phyloP scores from a whole-genome alignment of 2,329 filamentous ascomycete species.

The Colletotrichum trifolii region DNA sequence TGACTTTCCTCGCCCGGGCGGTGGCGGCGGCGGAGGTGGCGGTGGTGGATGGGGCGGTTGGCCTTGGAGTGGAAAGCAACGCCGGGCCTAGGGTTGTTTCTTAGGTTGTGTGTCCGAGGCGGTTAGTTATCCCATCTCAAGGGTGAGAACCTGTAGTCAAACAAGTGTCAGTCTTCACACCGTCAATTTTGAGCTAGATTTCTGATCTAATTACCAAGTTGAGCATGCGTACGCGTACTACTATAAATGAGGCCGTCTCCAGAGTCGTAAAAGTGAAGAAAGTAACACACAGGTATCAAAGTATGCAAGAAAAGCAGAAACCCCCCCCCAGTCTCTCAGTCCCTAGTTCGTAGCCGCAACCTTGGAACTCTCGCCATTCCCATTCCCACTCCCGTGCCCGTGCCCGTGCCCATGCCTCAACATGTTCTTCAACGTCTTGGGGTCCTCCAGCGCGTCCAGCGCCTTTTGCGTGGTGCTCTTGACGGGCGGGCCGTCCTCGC shows the following conservation, averaged over 20 bases:
- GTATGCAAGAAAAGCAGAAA: conserved; percentile 1
- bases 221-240: too few species aligned
- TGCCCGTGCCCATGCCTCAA: conserved; percentile 11
- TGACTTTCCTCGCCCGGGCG: conserved; percentile 19
- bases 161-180: too few species aligned
- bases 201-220: background rate
- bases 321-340: background rate
- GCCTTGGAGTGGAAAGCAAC: conserved; percentile 8
- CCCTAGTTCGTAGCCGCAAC: background rate
- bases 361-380: conserved; percentile 25
- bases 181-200: too few species aligned
- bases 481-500: conserved; percentile 47
- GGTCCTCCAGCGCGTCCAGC: conserved; percentile 63
- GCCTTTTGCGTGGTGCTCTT: conserved; percentile 66
- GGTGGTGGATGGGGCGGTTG: background rate
- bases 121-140: too few species aligned
- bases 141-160: too few species aligned
- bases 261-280: background rate
- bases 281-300: conserved; percentile 24
- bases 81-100: background rate
- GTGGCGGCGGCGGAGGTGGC: background rate
- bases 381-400: background rate
- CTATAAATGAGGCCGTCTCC: too few species aligned
- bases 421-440: conserved; percentile 54
- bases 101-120: background rate